These are phyloP conservation scores for Candida broadrunensis DNA, from an alignment of 805 yeast species.

Conservation along the genomic window DNA sequence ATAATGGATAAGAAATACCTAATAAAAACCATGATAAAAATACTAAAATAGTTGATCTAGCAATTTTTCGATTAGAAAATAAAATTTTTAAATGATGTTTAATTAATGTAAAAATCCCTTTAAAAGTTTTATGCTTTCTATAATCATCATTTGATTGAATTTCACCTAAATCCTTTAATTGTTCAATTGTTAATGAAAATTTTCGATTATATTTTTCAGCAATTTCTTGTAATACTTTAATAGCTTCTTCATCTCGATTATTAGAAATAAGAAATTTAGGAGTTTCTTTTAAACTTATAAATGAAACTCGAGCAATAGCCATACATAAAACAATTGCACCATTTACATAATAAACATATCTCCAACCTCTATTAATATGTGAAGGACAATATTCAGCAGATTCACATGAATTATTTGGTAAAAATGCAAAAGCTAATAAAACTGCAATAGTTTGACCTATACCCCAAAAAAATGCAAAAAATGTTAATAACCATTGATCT, in stretches of 20 bases:
- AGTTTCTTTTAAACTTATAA: slow-evolving; percentile 45
- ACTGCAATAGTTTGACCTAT: slow-evolving; percentile 56
- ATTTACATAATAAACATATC: slow-evolving; percentile 51
- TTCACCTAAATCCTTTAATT: slow-evolving; percentile 44
- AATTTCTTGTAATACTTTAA: slow-evolving; percentile 36
- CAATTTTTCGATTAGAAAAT: slow-evolving; percentile 41
- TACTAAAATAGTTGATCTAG: slow-evolving; percentile 36
- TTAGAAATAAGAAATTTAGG: slow-evolving; percentile 55
- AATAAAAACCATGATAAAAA: slow-evolving; percentile 52
- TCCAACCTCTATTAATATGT: slow-evolving; percentile 56
- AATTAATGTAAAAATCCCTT: slow-evolving; percentile 18
- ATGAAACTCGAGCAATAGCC: slow-evolving; percentile 30
- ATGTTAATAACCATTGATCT: slow-evolving; percentile 49
- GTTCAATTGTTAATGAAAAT: slow-evolving; percentile 44
- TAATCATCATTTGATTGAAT: slow-evolving; percentile 15
- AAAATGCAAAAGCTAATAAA: slow-evolving; percentile 55
- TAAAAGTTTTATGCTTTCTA: slow-evolving; percentile 17
- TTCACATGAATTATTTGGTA: slow-evolving; percentile 48
- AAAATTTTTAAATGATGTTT: slow-evolving; percentile 39
- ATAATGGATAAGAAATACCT: slow-evolving; percentile 55
- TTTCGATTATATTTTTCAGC: slow-evolving; percentile 47
- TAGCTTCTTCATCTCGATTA: slow-evolving; percentile 52
- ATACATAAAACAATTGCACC: slow-evolving; percentile 45
- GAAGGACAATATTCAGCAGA: slow-evolving; percentile 41
- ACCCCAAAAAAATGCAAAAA: slow-evolving; percentile 57